phyloP scores from a whole-genome alignment of 2,329 filamentous ascomycete species.

The Corynespora cassiicola region DNA sequence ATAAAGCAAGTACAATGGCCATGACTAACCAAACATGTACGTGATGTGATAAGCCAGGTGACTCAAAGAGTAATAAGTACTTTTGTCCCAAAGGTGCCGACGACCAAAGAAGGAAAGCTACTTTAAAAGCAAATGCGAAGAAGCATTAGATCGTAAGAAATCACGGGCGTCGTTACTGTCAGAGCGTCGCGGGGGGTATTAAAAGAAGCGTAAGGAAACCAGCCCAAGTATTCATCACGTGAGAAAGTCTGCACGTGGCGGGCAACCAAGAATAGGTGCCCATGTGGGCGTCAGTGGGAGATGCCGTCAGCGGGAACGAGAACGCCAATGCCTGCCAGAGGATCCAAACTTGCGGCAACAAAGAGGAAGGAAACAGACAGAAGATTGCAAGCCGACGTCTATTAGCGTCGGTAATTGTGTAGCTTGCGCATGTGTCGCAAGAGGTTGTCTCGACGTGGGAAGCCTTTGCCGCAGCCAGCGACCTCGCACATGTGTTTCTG shows the following conservation, averaged over 20 bases:
- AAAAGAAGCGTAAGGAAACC: slow-evolving; percentile 12
- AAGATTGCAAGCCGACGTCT: neutral
- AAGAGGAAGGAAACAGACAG: slow-evolving; percentile 3
- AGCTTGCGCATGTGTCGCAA: slow-evolving; percentile 39
- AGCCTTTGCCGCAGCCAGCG: slow-evolving; percentile 37
- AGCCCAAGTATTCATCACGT: slow-evolving; percentile 16
- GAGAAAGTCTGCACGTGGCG: slow-evolving; percentile 14
- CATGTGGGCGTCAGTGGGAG: neutral
- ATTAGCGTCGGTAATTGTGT: slow-evolving; percentile 16
- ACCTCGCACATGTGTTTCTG: slow-evolving; percentile 26
- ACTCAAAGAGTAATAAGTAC: too few species aligned
- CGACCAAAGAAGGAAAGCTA: too few species aligned
- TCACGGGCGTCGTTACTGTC: too few species aligned
- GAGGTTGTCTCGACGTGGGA: slow-evolving; percentile 44
- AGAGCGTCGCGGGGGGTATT: slow-evolving; percentile 17
- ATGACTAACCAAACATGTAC: too few species aligned
- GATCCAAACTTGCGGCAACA: slow-evolving; percentile 13
- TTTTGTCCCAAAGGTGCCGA: too few species aligned
- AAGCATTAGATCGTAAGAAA: too few species aligned
- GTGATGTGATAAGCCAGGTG: too few species aligned
- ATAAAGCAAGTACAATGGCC: too few species aligned
- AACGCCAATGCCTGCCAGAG: slow-evolving; percentile 12
- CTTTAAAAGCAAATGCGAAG: too few species aligned
- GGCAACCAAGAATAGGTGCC: slow-evolving; percentile 9
- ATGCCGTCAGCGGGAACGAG: slow-evolving; percentile 3